Percentiles rank a stretch among this genome's conserved stretches.
Conservation (phyloP, 2,329 filamentous ascomycete genomes). For the Botrytis hyacinthi region DNA sequence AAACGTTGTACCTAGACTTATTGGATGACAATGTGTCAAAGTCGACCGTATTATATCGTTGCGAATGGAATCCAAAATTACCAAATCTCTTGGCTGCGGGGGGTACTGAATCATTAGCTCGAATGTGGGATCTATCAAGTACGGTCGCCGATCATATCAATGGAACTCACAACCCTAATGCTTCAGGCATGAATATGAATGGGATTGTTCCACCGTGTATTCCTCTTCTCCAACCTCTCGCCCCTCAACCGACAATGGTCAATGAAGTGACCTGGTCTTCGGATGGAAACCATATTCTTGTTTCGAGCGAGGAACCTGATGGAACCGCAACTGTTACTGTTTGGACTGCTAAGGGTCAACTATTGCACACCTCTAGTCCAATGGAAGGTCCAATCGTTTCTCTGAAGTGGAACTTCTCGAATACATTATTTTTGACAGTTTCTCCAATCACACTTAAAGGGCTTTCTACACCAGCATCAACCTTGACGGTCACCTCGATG, state of each 20-base stretch:
- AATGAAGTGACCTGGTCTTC: conserved; percentile 61
- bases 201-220: conserved; percentile 35
- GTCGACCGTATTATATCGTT: conserved; percentile 59
- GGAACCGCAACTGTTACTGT: conserved; percentile 53
- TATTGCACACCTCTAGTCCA: conserved; percentile 53
- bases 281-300: conserved; percentile 54
- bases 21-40: conserved; percentile 39
- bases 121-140: conserved; percentile 63
- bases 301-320: conserved; percentile 54
- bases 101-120: conserved; percentile 68
- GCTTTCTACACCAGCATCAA: conserved; percentile 47
- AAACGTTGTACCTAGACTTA: conserved; percentile 61
- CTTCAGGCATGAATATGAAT: conserved; percentile 19
- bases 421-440: conserved; percentile 55
- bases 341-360: conserved; percentile 53
- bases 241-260: conserved; percentile 52
- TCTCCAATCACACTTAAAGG: conserved; percentile 48
- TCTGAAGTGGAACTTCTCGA: conserved; percentile 58
- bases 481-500: conserved; percentile 53
- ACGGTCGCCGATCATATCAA: conserved; percentile 41
- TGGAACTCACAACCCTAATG: neutral
- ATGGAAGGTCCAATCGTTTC: conserved; percentile 61
- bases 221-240: conserved; percentile 54
- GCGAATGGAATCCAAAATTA: conserved; percentile 66
- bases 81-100: conserved; percentile 64